Percentiles rank a stretch among this genome's conserved stretches.
Evolutionary conservation across 495 filamentous ascomycete genomes (phyloP).

Genomic region (Pseudomonodictys pantanalensis): DNA sequence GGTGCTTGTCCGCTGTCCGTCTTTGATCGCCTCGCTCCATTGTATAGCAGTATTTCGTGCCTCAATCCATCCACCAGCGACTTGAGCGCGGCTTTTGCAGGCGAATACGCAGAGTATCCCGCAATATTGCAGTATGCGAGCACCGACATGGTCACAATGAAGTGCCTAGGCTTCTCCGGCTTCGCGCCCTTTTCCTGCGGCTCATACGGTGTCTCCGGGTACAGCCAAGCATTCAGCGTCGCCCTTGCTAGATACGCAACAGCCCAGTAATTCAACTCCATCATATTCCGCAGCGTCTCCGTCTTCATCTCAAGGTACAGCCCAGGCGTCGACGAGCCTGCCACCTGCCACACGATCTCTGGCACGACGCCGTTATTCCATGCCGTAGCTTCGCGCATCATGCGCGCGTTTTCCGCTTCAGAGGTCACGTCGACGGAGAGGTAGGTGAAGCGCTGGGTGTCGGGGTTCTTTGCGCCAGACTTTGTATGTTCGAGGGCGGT

Average conservation of each 20-base stretch:
- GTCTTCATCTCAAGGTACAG: conserved; percentile 74
- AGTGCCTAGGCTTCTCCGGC: conserved; percentile 57
- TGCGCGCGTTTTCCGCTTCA: conserved; percentile 59
- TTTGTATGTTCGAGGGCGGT: conserved; percentile 64
- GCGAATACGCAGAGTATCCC: conserved; percentile 84
- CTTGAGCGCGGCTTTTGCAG: conserved; percentile 81
- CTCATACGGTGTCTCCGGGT: conserved; percentile 39
- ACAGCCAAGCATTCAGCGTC: conserved; percentile 60
- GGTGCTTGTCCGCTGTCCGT: conserved; percentile 30
- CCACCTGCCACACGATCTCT: conserved; percentile 90
- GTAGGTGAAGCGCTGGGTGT: conserved; percentile 73
- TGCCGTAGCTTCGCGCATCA: conserved; percentile 69
- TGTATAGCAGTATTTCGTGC: conserved; percentile 83
- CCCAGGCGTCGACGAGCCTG: conserved; percentile 69
- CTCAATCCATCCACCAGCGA: conserved; percentile 76
- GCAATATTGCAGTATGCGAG: conserved; percentile 71
- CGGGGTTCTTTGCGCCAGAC: conserved; percentile 57
- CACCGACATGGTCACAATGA: conserved; percentile 83
- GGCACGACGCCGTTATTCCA: conserved; percentile 77
- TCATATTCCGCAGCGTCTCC: conserved; percentile 67
- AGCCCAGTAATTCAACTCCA: conserved; percentile 90
- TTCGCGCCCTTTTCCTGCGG: conserved; percentile 36
- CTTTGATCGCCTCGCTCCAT: conserved; percentile 56
- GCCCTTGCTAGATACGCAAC: conserved; percentile 82
- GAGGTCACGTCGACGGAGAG: conserved; percentile 80